These are phyloP conservation scores for Mycena rebaudengoi DNA, from an alignment of 768 basidiomycete species.

Conservation along the genomic window DNA sequence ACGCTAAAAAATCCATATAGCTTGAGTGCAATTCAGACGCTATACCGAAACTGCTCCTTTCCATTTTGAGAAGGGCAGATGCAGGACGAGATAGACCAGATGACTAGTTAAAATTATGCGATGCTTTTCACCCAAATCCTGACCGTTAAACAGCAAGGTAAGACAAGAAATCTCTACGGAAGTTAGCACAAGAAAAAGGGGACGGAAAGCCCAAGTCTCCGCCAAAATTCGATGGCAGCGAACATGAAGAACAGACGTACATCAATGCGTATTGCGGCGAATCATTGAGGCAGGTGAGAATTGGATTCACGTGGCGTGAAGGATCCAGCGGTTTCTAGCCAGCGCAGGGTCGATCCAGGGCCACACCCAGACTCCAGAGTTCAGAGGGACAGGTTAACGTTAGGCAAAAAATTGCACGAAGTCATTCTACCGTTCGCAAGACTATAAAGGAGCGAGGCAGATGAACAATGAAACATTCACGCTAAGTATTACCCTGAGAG, in stretches of 20 bases:
- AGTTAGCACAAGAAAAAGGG: background rate
- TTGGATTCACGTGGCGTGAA: background rate
- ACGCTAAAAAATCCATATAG: background rate
- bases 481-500: too few relatives aligned
- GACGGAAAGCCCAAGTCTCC: background rate
- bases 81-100: background rate
- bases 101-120: background rate
- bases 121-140: background rate
- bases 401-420: too few relatives aligned
- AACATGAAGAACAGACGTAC: slow-evolving; percentile 1
- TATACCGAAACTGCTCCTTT: background rate
- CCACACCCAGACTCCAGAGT: too few relatives aligned
- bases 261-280: background rate
- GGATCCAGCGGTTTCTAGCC: background rate
- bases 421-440: too few relatives aligned
- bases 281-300: background rate
- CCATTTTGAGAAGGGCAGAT: background rate
- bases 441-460: too few relatives aligned
- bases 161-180: background rate
- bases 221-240: slow-evolving; percentile 1
- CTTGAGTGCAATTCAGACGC: background rate
- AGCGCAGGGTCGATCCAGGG: too few relatives aligned
- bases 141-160: background rate
- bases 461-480: too few relatives aligned
- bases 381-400: too few relatives aligned